Conservation (phyloP, 148 eudicot genomes). For the Polygonum maritimum region DNA sequence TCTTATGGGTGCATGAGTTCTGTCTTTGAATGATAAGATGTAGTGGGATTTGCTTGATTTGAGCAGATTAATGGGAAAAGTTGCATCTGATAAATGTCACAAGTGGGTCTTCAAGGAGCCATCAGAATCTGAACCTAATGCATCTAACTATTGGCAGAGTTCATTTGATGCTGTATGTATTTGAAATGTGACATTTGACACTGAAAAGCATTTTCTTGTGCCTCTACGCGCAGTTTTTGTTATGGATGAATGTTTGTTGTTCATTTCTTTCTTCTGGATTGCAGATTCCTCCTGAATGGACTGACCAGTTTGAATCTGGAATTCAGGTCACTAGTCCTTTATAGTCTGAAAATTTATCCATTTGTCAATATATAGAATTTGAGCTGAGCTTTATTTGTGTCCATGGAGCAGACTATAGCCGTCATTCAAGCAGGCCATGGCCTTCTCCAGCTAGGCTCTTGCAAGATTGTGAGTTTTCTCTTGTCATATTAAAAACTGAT, state of each 20-base stretch:
- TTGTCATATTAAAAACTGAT: neutral
- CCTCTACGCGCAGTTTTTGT: neutral
- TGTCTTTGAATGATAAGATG: conserved; percentile 72
- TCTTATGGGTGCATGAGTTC: conserved; percentile 5
- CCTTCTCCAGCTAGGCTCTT: conserved; percentile 90
- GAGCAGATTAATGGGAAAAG: conserved; percentile 97
- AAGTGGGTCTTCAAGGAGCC: conserved; percentile 99
- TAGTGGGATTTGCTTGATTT: conserved; percentile 27
- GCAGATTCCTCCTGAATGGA: conserved; percentile 96
- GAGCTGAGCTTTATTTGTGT: neutral
- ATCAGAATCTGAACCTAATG: conserved; percentile 81
- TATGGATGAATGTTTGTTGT: conserved; percentile 15
- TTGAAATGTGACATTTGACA: neutral
- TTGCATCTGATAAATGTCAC: conserved; percentile 98
- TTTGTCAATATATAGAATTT: neutral
- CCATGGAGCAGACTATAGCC: conserved; percentile 67
- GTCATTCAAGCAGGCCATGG: conserved; percentile 99
- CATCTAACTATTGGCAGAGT: conserved; percentile 92
- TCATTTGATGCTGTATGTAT: conserved; percentile 95
- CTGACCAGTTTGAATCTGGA: conserved; percentile 91
- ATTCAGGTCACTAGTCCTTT: conserved; percentile 49
- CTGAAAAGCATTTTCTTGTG: no score
- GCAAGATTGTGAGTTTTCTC: conserved; percentile 80
- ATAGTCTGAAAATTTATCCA: neutral
- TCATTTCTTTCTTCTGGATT: conserved; percentile 11